Evolutionary conservation across 2,329 filamentous ascomycete species (phyloP).

Genomic region (Fusarium cyanostomum): DNA sequence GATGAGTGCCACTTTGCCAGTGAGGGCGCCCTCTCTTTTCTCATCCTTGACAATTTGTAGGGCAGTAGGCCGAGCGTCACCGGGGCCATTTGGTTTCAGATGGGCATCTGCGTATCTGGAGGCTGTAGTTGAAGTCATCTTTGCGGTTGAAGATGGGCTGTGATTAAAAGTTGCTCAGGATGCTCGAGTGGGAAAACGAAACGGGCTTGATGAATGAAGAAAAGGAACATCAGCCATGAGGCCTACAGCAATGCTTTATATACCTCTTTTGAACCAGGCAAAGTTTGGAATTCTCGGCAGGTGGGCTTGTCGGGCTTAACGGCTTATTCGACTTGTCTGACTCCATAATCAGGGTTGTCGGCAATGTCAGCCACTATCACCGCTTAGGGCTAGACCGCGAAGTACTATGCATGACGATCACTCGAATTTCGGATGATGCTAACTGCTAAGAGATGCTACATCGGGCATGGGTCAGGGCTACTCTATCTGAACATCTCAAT

Average conservation of each 20-base stretch:
- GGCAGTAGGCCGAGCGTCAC: constrained; percentile 54
- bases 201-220: no score
- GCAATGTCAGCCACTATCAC: background rate
- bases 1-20: constrained; percentile 53
- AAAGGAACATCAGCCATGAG: no score
- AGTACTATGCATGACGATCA: background rate
- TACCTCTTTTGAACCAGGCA: no score
- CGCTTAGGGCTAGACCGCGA: background rate
- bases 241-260: background rate
- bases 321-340: background rate
- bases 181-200: no score
- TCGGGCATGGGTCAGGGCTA: no score
- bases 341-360: background rate
- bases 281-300: background rate
- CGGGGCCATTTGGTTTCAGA: constrained; percentile 44
- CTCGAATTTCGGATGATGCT: no score
- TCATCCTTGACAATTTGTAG: constrained; percentile 53
- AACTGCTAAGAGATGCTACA: no score
- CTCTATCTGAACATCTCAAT: no score
- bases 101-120: constrained; percentile 20
- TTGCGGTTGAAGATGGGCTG: no score
- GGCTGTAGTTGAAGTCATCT: no score
- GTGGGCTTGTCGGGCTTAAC: background rate
- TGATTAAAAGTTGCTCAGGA: no score
- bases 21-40: constrained; percentile 44